Evolutionary conservation across 2,329 filamentous ascomycete genomes (phyloP), one percentile per base, ranked within the genome.

Genomic region (Pseudogymnoascus sp.): DNA sequence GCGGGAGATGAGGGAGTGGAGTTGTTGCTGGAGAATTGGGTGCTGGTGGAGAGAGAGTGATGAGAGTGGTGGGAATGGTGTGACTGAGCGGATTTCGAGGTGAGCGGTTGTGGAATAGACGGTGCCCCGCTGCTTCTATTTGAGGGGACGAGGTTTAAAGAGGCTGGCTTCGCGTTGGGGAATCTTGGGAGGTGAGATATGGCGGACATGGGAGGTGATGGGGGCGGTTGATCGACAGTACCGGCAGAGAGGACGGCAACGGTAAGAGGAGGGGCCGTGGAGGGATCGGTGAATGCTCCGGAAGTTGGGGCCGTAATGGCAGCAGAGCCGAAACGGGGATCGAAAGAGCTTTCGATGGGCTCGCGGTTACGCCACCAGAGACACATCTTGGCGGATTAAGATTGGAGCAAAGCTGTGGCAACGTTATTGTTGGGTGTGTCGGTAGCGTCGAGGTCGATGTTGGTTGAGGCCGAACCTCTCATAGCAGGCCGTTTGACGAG

Each of bases 281-380:
- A 59, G 3, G 65, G 64, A 28, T 65, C 65, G 7, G 63, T 64
- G 61, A 67, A 70, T 10, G 65, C 67, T 31, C 69, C 69, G 11
- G 63, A 40, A 16, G 62, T 66, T 18, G 70, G 69, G 8, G 68
- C 63, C 3, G 69, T 67, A 14, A 71, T 72, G 16, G 69, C 68
- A 14, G 42, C 35, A 16, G 69, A 67, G 5, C 70, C 70, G 50
- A 67, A 70, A n/a, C 69, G 66, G n/a, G 64, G 21, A 61, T 72
- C 65, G 16, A 70, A 64, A 12, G 65, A 64, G 16, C 66, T 68
- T n/a, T 63, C 37, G 8, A 71, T 65, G 11, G 18, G 25, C 33
- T 65, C 64, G 8, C 64, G 65, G 62, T 66, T 70, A 11, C 65
- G 63, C 14, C 59, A 31, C 59, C 59, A 60, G 14, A 60, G 38